phyloP scores from a whole-genome alignment of 2,329 filamentous ascomycete species.

The Trichocomaceae sp. region DNA sequence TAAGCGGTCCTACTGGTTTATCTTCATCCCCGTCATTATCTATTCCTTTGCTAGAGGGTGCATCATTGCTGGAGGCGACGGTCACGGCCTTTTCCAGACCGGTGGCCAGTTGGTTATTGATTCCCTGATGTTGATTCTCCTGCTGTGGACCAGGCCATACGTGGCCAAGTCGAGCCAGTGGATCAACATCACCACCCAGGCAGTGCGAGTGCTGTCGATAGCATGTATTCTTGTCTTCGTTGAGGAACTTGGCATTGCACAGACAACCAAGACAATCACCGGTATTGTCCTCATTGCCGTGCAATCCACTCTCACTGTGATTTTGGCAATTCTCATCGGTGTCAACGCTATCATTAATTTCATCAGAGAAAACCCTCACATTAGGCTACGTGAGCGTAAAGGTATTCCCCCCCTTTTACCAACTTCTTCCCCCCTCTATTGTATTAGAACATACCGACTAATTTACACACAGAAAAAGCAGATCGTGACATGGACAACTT shows the following conservation, averaged over 20 bases:
- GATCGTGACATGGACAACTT: slow-evolving; percentile 67
- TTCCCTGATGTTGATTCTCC: slow-evolving; percentile 65
- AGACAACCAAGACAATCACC: slow-evolving; percentile 90
- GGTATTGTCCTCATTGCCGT: slow-evolving; percentile 91
- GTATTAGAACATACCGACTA: background rate
- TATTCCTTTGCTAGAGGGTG: slow-evolving; percentile 89
- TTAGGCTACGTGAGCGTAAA: slow-evolving; percentile 78
- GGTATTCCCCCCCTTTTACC: slow-evolving; percentile 51
- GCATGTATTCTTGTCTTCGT: slow-evolving; percentile 88
- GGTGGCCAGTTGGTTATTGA: slow-evolving; percentile 76
- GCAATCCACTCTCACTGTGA: slow-evolving; percentile 73
- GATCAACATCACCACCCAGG: slow-evolving; percentile 88
- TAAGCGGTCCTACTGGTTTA: slow-evolving; percentile 93
- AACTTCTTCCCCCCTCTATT: background rate
- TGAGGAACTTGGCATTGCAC: slow-evolving; percentile 78
- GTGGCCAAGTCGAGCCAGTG: slow-evolving; percentile 80
- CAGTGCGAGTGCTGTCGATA: slow-evolving; percentile 82
- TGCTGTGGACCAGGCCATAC: slow-evolving; percentile 81
- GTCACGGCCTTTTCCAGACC: slow-evolving; percentile 75
- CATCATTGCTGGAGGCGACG: slow-evolving; percentile 76
- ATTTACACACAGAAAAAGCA: slow-evolving; percentile 56
- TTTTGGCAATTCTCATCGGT: slow-evolving; percentile 78
- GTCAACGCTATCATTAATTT: slow-evolving; percentile 82
- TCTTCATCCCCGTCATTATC: slow-evolving; percentile 81
- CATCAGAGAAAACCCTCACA: slow-evolving; percentile 83